Conservation (phyloP, 345 rosid genomes). For the Jatropha curcas region DNA sequence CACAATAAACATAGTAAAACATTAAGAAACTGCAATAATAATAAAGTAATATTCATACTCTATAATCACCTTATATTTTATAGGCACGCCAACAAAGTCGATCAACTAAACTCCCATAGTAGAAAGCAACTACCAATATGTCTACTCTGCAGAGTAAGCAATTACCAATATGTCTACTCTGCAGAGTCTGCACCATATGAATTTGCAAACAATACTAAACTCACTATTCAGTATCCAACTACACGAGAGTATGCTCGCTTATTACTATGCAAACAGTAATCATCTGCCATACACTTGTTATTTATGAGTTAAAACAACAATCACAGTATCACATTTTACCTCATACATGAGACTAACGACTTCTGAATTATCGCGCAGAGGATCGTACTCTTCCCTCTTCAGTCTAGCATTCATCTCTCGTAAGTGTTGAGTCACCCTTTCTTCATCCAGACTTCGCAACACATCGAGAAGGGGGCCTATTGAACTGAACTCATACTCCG, state of each 20-base stretch:
- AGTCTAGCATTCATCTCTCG: conserved; percentile 60
- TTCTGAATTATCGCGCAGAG: conserved; percentile 60
- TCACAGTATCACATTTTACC: conserved; percentile 40
- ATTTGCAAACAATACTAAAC: background rate
- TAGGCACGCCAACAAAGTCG: background rate
- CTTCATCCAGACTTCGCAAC: conserved; percentile 71
- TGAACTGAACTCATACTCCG: conserved; percentile 67
- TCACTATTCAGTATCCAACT: background rate
- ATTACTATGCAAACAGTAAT: background rate
- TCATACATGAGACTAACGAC: conserved; percentile 92
- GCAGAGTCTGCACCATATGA: background rate
- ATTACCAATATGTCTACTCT: background rate
- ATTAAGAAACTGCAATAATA: background rate
- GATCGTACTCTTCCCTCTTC: conserved; percentile 57
- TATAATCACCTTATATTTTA: background rate
- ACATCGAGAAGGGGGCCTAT: conserved; percentile 85
- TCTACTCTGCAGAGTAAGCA: too few relatives aligned
- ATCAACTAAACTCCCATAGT: background rate
- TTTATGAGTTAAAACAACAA: background rate
- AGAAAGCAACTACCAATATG: too few relatives aligned
- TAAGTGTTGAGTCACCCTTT: conserved; percentile 72
- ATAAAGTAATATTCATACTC: background rate
- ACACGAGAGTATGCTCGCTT: background rate
- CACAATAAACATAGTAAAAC: background rate
- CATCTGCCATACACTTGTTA: too few relatives aligned